A percentile compares a stretch with the other conserved stretches of the same genome.
These are phyloP conservation scores for Lolium rigidum DNA, from an alignment of 176 grass and related monocot species.

Conservation along the genomic window DNA sequence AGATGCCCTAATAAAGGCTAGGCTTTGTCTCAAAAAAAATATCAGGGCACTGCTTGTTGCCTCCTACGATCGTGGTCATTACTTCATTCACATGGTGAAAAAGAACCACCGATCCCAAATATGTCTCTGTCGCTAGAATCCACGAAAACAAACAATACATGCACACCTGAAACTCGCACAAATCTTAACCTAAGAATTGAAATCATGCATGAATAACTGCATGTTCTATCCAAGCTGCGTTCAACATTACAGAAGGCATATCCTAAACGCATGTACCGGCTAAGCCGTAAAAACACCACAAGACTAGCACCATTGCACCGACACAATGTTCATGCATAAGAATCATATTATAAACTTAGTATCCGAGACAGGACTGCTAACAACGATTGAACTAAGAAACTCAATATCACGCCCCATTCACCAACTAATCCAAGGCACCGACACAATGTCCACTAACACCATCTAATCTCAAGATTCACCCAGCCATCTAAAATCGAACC, in stretches of 20 bases:
- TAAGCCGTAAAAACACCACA: background rate
- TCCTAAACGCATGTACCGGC: background rate
- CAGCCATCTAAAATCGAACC: conserved; percentile 4
- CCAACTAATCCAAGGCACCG: background rate
- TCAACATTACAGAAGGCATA: background rate
- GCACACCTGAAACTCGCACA: background rate
- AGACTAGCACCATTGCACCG: background rate
- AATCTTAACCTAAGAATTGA: background rate
- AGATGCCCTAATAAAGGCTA: no score
- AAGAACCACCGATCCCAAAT: background rate
- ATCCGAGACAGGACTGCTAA: background rate
- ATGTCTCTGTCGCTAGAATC: background rate
- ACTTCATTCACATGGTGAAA: background rate
- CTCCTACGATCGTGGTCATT: background rate
- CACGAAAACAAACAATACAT: background rate
- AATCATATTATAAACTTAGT: background rate
- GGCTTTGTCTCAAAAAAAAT: no score
- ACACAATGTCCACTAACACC: background rate
- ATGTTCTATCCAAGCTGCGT: background rate
- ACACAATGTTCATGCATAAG: background rate
- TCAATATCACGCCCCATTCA: conserved; percentile 1
- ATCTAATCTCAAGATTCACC: background rate
- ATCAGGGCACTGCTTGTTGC: no score
- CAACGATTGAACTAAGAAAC: background rate
- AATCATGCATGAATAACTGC: background rate